Base-by-base conservation (phyloP, 441 rosid genomes). In the Croton laevigatus region DNA sequence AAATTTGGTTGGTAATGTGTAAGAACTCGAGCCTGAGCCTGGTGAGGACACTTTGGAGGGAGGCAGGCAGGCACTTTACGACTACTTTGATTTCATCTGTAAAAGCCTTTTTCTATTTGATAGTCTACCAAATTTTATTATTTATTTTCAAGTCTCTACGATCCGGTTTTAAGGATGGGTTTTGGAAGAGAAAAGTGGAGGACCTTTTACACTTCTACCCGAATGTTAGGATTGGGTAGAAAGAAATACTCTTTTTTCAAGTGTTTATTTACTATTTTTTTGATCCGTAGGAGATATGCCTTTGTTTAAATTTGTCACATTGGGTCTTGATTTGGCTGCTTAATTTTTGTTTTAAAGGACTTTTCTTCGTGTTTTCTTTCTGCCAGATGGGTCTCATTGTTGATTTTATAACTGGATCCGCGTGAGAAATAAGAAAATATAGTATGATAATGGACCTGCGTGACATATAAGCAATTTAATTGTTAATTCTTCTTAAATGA, bases 71-170 rank as follows among this genome's bases (percentile, higher is more conserved):
- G 5, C 27, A 54, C 37, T 40, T 45, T 42, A 53, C 5, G 51
- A 42, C 32, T 27, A 40, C 42, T 57, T 45, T 6, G 37, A 67
- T 72, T 66, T 32, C 53, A 46, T 57, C 45, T 72, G 78, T 37
- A 59, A 20, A 49, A 71, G 71, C 59, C 59, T 74, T 60, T 73
- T 20, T 45, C 14, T 17, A 23, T 44, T 40, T 61, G 42, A 8
- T 48, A 42, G 68, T 72, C 69, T 34, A 34, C 76, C 66, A 44
- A 59, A 65, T 70, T 79, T 72, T 71, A 71, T 68, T 62, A 59
- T 70, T 51, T 20, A 62, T 72, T 73, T 36, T 68, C 8, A 62
- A 38, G 80, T 65, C 78, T 72, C 69, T 49, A 73, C 82, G 73
- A 75, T 72, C 76, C 76, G 14, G 73, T 42, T 73, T 69, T 79